These are phyloP conservation scores for Chalara sp. DNA, from an alignment of 2,329 filamentous ascomycete species.

Conservation along the genomic window DNA sequence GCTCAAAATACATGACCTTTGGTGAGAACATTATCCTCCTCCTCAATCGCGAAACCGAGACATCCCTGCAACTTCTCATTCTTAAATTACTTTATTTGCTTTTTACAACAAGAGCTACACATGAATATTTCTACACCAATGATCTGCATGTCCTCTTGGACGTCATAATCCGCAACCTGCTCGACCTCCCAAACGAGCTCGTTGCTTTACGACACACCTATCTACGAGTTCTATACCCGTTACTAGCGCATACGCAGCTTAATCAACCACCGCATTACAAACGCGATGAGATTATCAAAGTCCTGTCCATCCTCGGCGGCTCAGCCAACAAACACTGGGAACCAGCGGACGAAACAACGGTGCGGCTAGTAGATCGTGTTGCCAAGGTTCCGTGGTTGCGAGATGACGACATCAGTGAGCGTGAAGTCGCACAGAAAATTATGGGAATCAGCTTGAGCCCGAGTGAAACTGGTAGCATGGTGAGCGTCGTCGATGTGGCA, in stretches of 20 bases:
- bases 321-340: conserved; percentile 68
- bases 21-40: conserved; percentile 95
- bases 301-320: conserved; percentile 66
- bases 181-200: conserved; percentile 84
- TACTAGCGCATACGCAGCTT: conserved; percentile 87
- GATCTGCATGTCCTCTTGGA: conserved; percentile 90
- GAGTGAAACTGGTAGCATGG: conserved; percentile 59
- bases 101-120: conserved; percentile 85
- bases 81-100: conserved; percentile 91
- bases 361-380: conserved; percentile 71
- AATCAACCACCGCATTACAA: conserved; percentile 87
- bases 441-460: conserved; percentile 66
- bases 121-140: conserved; percentile 98
- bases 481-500: conserved; percentile 74
- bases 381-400: conserved; percentile 64
- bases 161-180: conserved; percentile 92
- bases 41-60: conserved; percentile 90
- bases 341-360: conserved; percentile 72
- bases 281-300: conserved; percentile 70
- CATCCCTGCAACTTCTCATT: conserved; percentile 90
- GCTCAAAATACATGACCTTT: conserved; percentile 82
- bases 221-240: conserved; percentile 81
- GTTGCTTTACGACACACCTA: conserved; percentile 82
- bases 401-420: conserved; percentile 33
- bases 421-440: conserved; percentile 48